A percentile compares a stretch with the other conserved stretches of the same genome.
phyloP scores from a whole-genome alignment of 1,284 basidiomycete species.

The Macrocystidia cucumis region DNA sequence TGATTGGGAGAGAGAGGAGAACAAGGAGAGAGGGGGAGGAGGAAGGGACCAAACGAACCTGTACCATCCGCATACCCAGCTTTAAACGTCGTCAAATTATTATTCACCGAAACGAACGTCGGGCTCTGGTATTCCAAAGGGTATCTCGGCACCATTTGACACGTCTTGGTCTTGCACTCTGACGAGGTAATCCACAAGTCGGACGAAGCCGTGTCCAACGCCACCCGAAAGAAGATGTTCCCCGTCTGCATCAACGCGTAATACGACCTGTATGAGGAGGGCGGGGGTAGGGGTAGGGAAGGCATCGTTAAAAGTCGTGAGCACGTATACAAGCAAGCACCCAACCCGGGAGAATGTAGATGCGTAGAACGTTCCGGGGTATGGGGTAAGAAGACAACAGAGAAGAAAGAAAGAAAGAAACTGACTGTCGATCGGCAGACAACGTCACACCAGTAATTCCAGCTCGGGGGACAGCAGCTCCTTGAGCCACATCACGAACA shows the following conservation, averaged over 20 bases:
- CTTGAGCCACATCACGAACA: neutral
- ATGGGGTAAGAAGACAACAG: neutral
- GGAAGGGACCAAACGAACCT: slow-evolving; percentile 30
- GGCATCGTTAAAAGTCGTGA: too few relatives aligned
- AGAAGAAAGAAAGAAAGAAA: slow-evolving; percentile 7
- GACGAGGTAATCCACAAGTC: slow-evolving; percentile 69
- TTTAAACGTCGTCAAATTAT: slow-evolving; percentile 51
- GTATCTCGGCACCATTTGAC: slow-evolving; percentile 53
- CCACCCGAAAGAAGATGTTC: slow-evolving; percentile 57
- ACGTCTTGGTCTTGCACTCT: slow-evolving; percentile 44
- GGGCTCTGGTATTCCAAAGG: slow-evolving; percentile 58
- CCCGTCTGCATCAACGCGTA: slow-evolving; percentile 53
- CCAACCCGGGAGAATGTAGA: too few relatives aligned
- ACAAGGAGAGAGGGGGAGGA: too few relatives aligned
- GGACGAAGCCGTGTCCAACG: slow-evolving; percentile 70
- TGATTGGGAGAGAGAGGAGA: too few relatives aligned
- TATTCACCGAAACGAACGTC: slow-evolving; percentile 51
- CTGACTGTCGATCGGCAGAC: slow-evolving; percentile 41
- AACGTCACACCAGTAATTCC: slow-evolving; percentile 33
- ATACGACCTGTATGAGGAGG: slow-evolving; percentile 43
- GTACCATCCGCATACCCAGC: slow-evolving; percentile 61
- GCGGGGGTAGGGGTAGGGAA: too few relatives aligned
- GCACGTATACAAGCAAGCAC: too few relatives aligned
- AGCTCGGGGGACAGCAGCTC: slow-evolving; percentile 5
- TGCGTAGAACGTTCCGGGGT: neutral